These are phyloP conservation scores for Scheffersomyces segobiensis DNA, from an alignment of 1,139 yeast genomes.

Conservation along the genomic window DNA sequence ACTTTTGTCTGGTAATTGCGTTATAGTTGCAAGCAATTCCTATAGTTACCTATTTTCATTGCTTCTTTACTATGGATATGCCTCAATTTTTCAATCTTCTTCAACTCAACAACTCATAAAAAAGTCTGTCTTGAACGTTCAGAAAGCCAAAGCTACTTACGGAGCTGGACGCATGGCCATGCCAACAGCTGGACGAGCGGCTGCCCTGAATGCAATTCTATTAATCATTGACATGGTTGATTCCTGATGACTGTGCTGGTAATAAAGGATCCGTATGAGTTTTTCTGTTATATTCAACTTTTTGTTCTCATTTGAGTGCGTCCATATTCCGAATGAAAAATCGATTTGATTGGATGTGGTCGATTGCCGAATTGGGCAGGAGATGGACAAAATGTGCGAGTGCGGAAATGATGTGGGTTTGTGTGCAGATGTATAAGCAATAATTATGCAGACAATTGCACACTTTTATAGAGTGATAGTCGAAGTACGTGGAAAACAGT, in stretches of 20 bases:
- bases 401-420: not conserved
- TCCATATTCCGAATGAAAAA: conserved; percentile 19
- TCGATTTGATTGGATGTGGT: conserved; percentile 39
- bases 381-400: not conserved
- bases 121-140: not conserved
- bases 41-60: not conserved
- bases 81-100: not conserved
- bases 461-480: not conserved
- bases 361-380: conserved; percentile 36
- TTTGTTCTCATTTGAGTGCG: conserved; percentile 4
- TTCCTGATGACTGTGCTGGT: not conserved
- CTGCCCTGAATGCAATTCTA: conserved; percentile 46
- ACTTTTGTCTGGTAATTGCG: not conserved
- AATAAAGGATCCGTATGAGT: not conserved
- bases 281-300: conserved; percentile 1
- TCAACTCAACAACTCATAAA: not conserved
- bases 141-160: conserved; percentile 27
- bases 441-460: not conserved
- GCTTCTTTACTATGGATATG: not conserved
- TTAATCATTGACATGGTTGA: conserved; percentile 43
- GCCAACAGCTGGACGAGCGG: conserved; percentile 40
- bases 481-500: no score
- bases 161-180: conserved; percentile 48
- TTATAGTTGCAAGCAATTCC: not conserved
- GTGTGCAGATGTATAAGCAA: not conserved